Base-by-base conservation (phyloP, 306 rosid genomes). In the apple (Malus domestica) region DNA sequence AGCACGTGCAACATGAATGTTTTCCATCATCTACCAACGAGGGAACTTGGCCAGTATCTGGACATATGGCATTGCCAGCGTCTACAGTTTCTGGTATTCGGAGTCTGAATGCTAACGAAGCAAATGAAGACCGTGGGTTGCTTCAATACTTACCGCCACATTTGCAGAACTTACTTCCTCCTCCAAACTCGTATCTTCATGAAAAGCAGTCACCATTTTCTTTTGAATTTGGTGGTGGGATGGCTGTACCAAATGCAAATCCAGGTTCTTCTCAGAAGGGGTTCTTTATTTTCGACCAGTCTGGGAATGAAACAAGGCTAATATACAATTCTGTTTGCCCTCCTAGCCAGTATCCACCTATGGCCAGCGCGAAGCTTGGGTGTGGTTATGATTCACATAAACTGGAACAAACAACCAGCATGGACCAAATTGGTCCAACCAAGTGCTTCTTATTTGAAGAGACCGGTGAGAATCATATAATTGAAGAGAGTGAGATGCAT, bases 401-500 rank as follows among this genome's bases (percentile, higher is more conserved):
- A 82, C 76, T 60, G 54, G 80, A 67, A 51, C 51, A 35, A 66
- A 72, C 74, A 70, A 64, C 67, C 67, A 49, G 59, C 78, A 64
- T 55, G 46, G 83, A 76, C 70, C 73, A 61, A 72, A 82, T 60
- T 74, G 76, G 79, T 80, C 70, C 84, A 11, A 42, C 76, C 11
- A 71, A 79, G 69, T 82, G 76, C 84, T 27, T 60, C 82, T 81
- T 71, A 0, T 55, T 61, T 0, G 77, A 82, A 61, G 86, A 78
- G 70, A 78, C 84, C 15, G 81, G 70, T 79, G 82, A 86, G 63
- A 89, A 90, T 78, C 82, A 74, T 30, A 42, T 83, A 13, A 65
- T 57, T 51, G 88, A 85, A 52, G 90, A 80, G 83, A 90, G 91
- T 80, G 97, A 89, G 82, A 85, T 93, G 92, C 97, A 85, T 76